These are phyloP conservation scores for Mucor plumbeus DNA, from an alignment of 371 early-diverging fungal genomes.

Conservation along the genomic window DNA sequence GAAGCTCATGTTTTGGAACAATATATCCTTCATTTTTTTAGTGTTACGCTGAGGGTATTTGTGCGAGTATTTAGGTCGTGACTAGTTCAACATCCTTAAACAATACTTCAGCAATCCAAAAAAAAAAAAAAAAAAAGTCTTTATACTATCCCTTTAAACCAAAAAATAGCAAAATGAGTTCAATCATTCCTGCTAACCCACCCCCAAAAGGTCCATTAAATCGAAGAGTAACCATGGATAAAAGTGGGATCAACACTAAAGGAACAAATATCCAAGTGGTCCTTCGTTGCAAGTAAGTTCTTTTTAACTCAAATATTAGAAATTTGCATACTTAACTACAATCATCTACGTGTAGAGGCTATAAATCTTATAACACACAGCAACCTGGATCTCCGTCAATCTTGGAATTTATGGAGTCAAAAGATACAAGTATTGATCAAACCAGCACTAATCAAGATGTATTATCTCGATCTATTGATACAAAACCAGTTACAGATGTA, in stretches of 20 bases:
- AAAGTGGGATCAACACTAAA: not conserved
- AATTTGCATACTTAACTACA: not conserved
- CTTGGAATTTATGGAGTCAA: not conserved
- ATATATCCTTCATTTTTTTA: no score
- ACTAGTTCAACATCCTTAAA: no score
- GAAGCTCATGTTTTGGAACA: no score
- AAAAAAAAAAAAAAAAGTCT: not conserved
- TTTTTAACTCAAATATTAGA: not conserved
- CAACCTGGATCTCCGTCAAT: not conserved
- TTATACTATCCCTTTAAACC: not conserved
- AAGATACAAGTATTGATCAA: not conserved
- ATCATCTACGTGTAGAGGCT: not conserved
- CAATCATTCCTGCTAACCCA: not conserved
- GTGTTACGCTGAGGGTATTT: no score
- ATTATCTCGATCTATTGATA: not conserved
- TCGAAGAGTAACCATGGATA: not conserved
- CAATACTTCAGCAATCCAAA: not conserved
- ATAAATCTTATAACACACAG: not conserved
- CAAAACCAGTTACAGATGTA: slow-evolving; percentile 26
- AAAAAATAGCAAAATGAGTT: not conserved
- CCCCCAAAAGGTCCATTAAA: not conserved
- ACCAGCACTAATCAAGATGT: not conserved
- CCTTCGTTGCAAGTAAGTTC: slow-evolving; percentile 68
- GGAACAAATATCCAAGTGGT: slow-evolving; percentile 66
- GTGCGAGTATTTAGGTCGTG: no score